Evolutionary conservation across 2,329 filamentous ascomycete genomes (phyloP), one percentile per base, ranked within the genome.

Genomic region (Aspergillus ochraceoroseus): DNA sequence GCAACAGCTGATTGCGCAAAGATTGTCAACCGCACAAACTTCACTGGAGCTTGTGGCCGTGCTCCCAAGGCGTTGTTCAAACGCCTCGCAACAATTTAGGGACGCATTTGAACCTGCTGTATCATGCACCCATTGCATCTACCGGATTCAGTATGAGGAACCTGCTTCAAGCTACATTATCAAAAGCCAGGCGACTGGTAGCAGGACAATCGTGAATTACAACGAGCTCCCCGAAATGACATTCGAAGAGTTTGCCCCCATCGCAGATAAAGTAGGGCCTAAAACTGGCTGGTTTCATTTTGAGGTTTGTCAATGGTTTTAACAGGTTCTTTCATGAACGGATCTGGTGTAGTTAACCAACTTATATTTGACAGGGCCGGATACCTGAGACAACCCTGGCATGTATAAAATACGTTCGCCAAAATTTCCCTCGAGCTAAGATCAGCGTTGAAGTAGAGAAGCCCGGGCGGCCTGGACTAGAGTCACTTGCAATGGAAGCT

Each of bases 401-500:
- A 28, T 85, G 80, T 61, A 77, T 86, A 39, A 67, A 57, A 28
- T 64, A 77, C 52, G 57, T 85, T 48, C 75, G 76, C 34, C 54
- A 55, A 29, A 54, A 54, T 18, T 65, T 69, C 38, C 72, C 70
- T 17, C 56, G 52, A 3, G 66, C 70, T 32, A 70, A 54, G 32
- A 67, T 87, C 56, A 87, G 83, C 58, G 77, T 87, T 38, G 84
- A 87, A 61, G 67, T 83, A 28, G 83, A 87, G 65, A 87, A 85
- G 58, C 82, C 83, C 2, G 72, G 70, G 8, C 73, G 83, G 7
- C 59, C 64, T 18, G 80, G 79, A 2, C 68, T 87, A 40, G 64
- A 70, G 34, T 68, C 75, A 18, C 70, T 86, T 32, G 80, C 80
- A 17, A 67, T 68, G 25, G 70, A 74, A 51, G 82, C 81, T 15